These are phyloP conservation scores for Lumnitzera racemosa DNA, from an alignment of 345 rosid species.

Conservation along the genomic window DNA sequence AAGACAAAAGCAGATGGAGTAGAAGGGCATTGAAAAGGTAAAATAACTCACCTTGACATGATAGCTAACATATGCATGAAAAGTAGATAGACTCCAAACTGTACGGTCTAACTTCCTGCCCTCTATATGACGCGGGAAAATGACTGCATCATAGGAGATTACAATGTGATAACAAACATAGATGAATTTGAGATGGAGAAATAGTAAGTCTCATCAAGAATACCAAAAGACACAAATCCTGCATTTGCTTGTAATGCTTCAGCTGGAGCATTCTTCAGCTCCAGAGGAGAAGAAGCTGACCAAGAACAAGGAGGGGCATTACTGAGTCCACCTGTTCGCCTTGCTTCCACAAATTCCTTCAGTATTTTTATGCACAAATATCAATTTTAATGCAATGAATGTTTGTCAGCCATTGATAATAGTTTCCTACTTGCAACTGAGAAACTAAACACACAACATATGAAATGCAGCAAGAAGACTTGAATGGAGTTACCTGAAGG, in stretches of 20 bases:
- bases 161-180: constrained; percentile 9
- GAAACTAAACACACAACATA: not conserved
- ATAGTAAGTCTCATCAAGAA: constrained; percentile 5
- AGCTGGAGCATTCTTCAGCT: constrained; percentile 60
- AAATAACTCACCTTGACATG: constrained; percentile 71
- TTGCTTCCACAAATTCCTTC: constrained; percentile 91
- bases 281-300: constrained; percentile 71
- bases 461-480: not conserved
- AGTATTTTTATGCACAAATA: not conserved
- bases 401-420: not conserved
- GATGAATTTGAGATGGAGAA: constrained; percentile 5
- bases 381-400: not conserved
- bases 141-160: constrained; percentile 37
- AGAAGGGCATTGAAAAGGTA: not conserved
- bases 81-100: constrained; percentile 84
- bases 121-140: constrained; percentile 84
- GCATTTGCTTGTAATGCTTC: constrained; percentile 83
- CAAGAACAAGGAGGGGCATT: constrained; percentile 83
- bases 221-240: constrained; percentile 96
- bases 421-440: too few species aligned
- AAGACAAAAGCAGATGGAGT: not conserved
- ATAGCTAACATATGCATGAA: constrained; percentile 94
- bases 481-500: constrained; percentile 46
- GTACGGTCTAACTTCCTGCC: constrained; percentile 80
- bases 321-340: constrained; percentile 70